Percentiles rank a stretch among this genome's conserved stretches.
These are phyloP conservation scores for Globisporangium canariense DNA, from an alignment of 352 stramenopile genomes.

Conservation along the genomic window DNA sequence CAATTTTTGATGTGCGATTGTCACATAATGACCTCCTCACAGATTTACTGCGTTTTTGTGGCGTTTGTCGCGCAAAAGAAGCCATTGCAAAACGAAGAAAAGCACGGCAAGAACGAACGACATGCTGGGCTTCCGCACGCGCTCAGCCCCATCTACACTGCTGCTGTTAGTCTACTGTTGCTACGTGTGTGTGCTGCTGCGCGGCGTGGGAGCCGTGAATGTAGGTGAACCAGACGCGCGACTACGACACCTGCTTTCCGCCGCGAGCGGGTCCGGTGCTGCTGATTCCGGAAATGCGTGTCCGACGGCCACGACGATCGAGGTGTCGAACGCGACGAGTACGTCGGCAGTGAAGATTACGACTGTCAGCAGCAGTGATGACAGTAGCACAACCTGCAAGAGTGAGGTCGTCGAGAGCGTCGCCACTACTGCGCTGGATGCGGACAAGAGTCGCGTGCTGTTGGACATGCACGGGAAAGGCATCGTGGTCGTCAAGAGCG, in stretches of 20 bases:
- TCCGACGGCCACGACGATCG: slow-evolving; percentile 16
- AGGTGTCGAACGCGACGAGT: background rate
- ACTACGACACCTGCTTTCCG: slow-evolving; percentile 7
- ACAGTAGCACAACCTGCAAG: slow-evolving; percentile 17
- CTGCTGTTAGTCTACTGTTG: background rate
- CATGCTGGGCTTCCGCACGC: background rate
- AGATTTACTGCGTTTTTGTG: too few relatives aligned
- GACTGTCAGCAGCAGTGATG: background rate
- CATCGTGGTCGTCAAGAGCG: slow-evolving; percentile 28
- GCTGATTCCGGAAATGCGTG: background rate
- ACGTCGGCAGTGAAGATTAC: slow-evolving; percentile 13
- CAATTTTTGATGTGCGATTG: too few relatives aligned
- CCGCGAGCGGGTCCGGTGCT: slow-evolving; percentile 8
- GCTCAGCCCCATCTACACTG: background rate
- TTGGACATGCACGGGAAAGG: slow-evolving; percentile 27
- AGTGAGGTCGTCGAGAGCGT: slow-evolving; percentile 22
- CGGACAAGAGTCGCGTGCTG: slow-evolving; percentile 3
- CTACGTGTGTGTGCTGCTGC: background rate
- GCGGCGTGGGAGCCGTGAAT: slow-evolving; percentile 5
- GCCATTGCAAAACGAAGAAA: background rate
- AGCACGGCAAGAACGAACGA: background rate
- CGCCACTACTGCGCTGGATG: slow-evolving; percentile 1
- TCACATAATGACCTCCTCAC: too few relatives aligned
- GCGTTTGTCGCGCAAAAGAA: background rate
- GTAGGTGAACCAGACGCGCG: slow-evolving; percentile 11